phyloP scores from a whole-genome alignment of 2,329 filamentous ascomycete species.

The Pochonia chlamydosporia region DNA sequence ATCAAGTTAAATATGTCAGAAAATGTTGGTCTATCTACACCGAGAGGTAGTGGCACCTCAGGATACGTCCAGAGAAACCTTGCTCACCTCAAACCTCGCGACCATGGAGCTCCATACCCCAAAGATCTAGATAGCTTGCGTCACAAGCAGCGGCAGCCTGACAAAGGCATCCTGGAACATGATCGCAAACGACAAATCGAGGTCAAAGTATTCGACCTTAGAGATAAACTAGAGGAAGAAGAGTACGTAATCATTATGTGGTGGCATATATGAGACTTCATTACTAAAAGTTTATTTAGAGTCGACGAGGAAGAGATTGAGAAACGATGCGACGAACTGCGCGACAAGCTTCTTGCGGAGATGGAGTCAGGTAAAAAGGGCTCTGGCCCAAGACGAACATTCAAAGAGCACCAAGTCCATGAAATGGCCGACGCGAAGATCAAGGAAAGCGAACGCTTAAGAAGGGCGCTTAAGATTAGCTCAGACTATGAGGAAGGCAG shows the following conservation, averaged over 20 bases:
- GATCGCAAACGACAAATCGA: conserved; percentile 88
- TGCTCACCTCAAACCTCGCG: conserved; percentile 79
- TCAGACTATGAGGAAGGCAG: conserved; percentile 80
- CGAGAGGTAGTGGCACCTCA: conserved; percentile 90
- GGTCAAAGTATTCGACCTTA: conserved; percentile 84
- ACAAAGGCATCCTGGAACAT: conserved; percentile 90
- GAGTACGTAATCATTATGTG: conserved; percentile 43
- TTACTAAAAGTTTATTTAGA: conserved; percentile 32
- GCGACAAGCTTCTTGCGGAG: conserved; percentile 34
- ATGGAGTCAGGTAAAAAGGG: conserved; percentile 26
- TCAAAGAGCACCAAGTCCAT: conserved; percentile 93
- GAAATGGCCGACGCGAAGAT: conserved; percentile 95
- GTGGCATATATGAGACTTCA: background rate
- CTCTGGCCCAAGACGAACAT: conserved; percentile 38
- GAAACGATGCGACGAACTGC: conserved; percentile 39
- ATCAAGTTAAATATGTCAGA: conserved; percentile 64
- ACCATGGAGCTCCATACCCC: conserved; percentile 71
- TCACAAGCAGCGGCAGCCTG: conserved; percentile 76
- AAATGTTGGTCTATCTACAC: conserved; percentile 93
- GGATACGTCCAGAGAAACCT: conserved; percentile 97
- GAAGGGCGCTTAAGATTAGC: conserved; percentile 81
- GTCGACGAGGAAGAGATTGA: conserved; percentile 91
- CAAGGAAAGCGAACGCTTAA: conserved; percentile 83
- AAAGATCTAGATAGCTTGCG: conserved; percentile 63
- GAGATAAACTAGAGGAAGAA: conserved; percentile 88